Percentiles rank a stretch among this genome's conserved stretches.
Evolutionary conservation across 2,329 filamentous ascomycete species (phyloP).

Genomic region (Epichloe uncinata): DNA sequence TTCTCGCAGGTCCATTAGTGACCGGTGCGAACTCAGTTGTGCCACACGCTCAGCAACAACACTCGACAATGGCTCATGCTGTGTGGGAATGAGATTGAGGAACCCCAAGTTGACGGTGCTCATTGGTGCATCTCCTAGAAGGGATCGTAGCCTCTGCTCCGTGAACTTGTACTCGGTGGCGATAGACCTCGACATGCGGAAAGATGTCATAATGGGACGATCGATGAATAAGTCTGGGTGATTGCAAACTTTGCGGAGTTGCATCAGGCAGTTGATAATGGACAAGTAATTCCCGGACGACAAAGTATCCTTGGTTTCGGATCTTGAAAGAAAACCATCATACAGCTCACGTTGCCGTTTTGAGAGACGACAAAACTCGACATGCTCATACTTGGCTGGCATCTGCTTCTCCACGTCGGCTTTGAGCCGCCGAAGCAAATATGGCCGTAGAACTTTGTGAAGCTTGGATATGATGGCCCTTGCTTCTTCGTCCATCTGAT

Average conservation of each 20-base stretch:
- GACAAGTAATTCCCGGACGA: constrained; percentile 91
- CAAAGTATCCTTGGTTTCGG: constrained; percentile 78
- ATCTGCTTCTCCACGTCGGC: constrained; percentile 98
- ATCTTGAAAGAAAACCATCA: constrained; percentile 85
- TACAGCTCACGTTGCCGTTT: constrained; percentile 93
- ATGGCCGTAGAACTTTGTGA: constrained; percentile 86
- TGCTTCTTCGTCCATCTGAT: constrained; percentile 89
- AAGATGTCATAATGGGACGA: constrained; percentile 90
- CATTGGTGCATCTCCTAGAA: constrained; percentile 51
- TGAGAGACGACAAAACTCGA: constrained; percentile 88
- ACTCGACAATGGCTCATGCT: constrained; percentile 51
- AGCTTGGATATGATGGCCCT: constrained; percentile 84
- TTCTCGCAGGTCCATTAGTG: constrained; percentile 58
- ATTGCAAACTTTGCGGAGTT: constrained; percentile 93
- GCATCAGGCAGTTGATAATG: constrained; percentile 98
- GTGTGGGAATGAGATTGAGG: constrained; percentile 63
- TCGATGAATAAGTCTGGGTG: constrained; percentile 96
- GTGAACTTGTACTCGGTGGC: constrained; percentile 60
- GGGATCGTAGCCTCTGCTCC: constrained; percentile 52
- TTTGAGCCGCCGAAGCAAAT: constrained; percentile 80
- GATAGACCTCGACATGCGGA: constrained; percentile 75
- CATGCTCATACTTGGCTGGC: constrained; percentile 95
- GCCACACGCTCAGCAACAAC: constrained; percentile 40
- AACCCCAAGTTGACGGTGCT: constrained; percentile 58
- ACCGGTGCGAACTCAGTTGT: constrained; percentile 55